A percentile compares a stretch with the other conserved stretches of the same genome.
phyloP scores from a whole-genome alignment of 2,329 filamentous ascomycete species.

The Lachnellula arida region DNA sequence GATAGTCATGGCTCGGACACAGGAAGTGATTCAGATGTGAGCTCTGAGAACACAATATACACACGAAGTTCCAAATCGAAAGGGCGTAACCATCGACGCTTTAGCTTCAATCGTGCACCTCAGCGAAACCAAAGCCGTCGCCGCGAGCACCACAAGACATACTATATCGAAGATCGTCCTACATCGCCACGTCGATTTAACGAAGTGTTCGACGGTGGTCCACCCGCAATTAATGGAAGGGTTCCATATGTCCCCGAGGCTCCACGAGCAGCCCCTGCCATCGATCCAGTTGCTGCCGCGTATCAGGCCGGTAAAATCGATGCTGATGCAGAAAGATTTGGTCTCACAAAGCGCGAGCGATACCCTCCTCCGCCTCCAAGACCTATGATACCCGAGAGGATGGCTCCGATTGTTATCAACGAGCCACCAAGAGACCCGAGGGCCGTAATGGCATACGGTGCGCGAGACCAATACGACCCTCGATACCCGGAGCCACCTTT shows the following conservation, averaged over 20 bases:
- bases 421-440: not conserved
- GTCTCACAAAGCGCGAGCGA: constrained; percentile 10
- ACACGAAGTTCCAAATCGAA: constrained; percentile 11
- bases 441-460: constrained; percentile 7
- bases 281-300: constrained; percentile 20
- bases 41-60: constrained; percentile 13
- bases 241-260: constrained; percentile 19
- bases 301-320: constrained; percentile 26
- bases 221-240: not conserved
- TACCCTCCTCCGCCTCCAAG: constrained; percentile 8
- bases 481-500: constrained; percentile 9
- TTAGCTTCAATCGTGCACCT: constrained; percentile 9
- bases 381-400: constrained; percentile 5
- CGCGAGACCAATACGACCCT: constrained; percentile 8
- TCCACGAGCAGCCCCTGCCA: constrained; percentile 10
- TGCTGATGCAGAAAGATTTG: constrained; percentile 22
- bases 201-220: not conserved
- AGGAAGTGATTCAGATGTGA: constrained; percentile 8
- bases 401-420: not conserved
- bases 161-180: constrained; percentile 11
- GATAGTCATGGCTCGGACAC: constrained; percentile 6
- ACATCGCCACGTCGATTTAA: constrained; percentile 11
- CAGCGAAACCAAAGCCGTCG: constrained; percentile 18
- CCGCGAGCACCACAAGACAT: constrained; percentile 17
- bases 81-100: not conserved